Evolutionary conservation across 1,139 yeast species (phyloP), one percentile per base, ranked within the genome.

Genomic region (Protomyces lactucae-debilis): DNA sequence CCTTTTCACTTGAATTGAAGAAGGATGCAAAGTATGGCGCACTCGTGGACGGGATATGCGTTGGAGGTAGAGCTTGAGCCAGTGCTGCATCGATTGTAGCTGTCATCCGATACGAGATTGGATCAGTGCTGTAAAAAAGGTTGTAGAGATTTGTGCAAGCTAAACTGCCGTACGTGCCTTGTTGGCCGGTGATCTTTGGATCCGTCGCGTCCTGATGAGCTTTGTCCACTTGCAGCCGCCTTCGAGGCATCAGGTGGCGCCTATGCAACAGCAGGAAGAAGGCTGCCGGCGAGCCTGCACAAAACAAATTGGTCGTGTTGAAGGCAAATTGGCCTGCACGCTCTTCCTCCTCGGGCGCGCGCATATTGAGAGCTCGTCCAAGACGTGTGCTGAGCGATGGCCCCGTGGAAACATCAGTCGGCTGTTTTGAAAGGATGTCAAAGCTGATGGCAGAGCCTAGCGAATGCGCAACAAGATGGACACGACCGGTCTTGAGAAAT

Each of bases 231-330:
- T 46, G 35, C 16, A 35, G 51, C 12, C 21, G 48, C 28, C 57
- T 32, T n/a, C 72, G 67, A 2, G 72, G 72, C 16, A 70, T 65
- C 18, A 70, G 55, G 16, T 67, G 68, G 28, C 67, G 66, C 43
- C 65, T 65, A 52, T 70, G 68, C 43, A 76, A 69, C 10, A 76
- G 69, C 64, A 76, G 68, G 68, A 93, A 91, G 56, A 91, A 85
- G 2, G 96, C 97, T 23, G 87, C 85, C 0, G 98, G 98, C 1
- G 96, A 88, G 0, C 99, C 99, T 18, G 87, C 82, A 36, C 91
- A 83, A 72, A 91, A 91, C 69, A 86, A 80, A 70, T 87, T 87
- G 16, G 85, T 85, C 1, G 89, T 91, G 14, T 85, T 82, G 72
- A 93, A 93, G 52, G 81, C 79, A 43, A 92, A 69, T 35, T 46